Conservation (phyloP, 164 flowering plant genomes). For the Warburgia ugandensis region DNA sequence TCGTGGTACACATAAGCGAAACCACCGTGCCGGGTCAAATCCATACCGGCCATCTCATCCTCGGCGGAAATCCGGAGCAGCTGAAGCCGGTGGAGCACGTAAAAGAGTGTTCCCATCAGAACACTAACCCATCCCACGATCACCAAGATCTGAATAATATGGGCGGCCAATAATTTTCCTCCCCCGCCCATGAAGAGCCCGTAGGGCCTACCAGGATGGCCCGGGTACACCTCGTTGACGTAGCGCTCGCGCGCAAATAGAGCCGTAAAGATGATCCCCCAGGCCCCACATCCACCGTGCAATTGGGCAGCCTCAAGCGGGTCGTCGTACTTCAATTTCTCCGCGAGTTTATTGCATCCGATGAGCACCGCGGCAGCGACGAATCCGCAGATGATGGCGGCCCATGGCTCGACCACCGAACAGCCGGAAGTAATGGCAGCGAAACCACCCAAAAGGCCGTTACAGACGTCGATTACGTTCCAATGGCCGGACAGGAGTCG, state of each 20-base stretch:
- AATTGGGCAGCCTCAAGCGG: conserved; percentile 76
- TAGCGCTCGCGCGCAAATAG: conserved; percentile 48
- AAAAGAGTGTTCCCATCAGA: conserved; percentile 72
- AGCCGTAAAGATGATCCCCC: conserved; percentile 79
- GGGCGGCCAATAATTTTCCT: conserved; percentile 54
- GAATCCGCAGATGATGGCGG: conserved; percentile 69
- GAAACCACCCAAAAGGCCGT: conserved; percentile 72
- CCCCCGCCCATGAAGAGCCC: conserved; percentile 87
- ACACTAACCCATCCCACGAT: conserved; percentile 67
- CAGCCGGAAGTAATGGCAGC: conserved; percentile 73
- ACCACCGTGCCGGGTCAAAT: conserved; percentile 76
- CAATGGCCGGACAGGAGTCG: conserved; percentile 57
- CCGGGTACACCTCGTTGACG: conserved; percentile 49
- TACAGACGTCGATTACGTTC: conserved; percentile 70
- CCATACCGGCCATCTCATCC: conserved; percentile 85
- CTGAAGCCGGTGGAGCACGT: conserved; percentile 31
- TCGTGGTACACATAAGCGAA: conserved; percentile 55
- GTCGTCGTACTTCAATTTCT: conserved; percentile 49
- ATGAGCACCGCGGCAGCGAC: conserved; percentile 53
- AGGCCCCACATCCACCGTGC: conserved; percentile 83
- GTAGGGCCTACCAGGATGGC: conserved; percentile 33
- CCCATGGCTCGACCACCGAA: conserved; percentile 87
- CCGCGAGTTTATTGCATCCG: conserved; percentile 49
- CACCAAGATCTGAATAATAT: conserved; percentile 56
- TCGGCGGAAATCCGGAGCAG: conserved; percentile 55